Percentiles rank a stretch among this genome's conserved stretches.
phyloP scores from a whole-genome alignment of 495 filamentous ascomycete species.

The Chaetomium fimeti region DNA sequence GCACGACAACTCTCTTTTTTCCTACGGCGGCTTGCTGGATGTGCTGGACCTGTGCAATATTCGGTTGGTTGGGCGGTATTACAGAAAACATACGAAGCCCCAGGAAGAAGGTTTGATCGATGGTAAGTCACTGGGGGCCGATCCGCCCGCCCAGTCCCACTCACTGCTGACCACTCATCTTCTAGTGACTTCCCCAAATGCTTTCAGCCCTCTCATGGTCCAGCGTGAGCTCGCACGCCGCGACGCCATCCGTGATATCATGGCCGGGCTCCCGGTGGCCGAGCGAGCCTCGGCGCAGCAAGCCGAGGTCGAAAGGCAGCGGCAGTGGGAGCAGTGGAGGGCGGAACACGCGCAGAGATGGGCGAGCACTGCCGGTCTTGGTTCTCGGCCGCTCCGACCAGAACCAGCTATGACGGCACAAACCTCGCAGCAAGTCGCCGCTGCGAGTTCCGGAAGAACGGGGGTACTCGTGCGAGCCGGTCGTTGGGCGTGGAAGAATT shows the following conservation, averaged over 20 bases:
- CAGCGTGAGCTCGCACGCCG: constrained; percentile 2
- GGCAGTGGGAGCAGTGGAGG: background rate
- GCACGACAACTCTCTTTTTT: background rate
- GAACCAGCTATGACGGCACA: too few relatives aligned
- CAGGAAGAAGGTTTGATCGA: constrained; percentile 1
- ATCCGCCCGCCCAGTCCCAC: too few relatives aligned
- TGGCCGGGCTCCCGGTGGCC: background rate
- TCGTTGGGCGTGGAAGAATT: background rate
- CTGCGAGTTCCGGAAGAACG: background rate
- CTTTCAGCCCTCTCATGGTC: constrained; percentile 1
- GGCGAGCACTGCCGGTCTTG: background rate
- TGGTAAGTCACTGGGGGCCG: background rate
- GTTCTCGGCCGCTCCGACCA: too few relatives aligned
- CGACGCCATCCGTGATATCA: background rate
- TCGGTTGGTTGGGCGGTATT: background rate
- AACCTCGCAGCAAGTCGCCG: background rate
- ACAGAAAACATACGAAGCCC: too few relatives aligned
- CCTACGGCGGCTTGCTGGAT: background rate
- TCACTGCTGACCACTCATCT: background rate
- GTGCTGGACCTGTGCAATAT: constrained; percentile 5
- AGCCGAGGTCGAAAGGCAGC: constrained; percentile 6
- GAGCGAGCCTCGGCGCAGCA: background rate
- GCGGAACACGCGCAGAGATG: background rate
- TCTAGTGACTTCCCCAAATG: background rate
- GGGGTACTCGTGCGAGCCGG: background rate